Evolutionary conservation across 495 filamentous ascomycete species (phyloP).

Genomic region (Penicillium herquei): DNA sequence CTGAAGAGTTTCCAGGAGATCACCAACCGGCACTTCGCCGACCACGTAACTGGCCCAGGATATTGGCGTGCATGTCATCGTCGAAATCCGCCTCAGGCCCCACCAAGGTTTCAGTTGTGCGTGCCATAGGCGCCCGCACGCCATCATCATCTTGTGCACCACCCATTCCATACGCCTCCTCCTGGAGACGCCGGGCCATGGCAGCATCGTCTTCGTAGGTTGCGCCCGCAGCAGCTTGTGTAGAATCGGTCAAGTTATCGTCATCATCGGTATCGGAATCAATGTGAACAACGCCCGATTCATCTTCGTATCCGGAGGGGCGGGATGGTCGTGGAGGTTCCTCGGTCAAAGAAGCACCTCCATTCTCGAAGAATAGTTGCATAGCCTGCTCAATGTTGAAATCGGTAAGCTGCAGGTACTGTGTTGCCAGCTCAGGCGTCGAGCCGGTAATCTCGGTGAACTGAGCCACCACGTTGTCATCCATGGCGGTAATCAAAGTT

Average conservation of each 20-base stretch:
- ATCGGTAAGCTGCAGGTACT: slow-evolving; percentile 80
- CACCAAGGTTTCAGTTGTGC: slow-evolving; percentile 87
- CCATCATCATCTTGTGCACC: slow-evolving; percentile 31
- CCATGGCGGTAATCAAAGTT: slow-evolving; percentile 57
- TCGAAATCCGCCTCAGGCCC: slow-evolving; percentile 62
- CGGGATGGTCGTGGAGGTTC: slow-evolving; percentile 32
- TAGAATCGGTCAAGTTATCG: slow-evolving; percentile 5
- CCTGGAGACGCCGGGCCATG: slow-evolving; percentile 85
- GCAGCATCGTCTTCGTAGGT: slow-evolving; percentile 84
- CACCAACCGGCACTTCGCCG: slow-evolving; percentile 49
- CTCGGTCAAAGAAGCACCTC: slow-evolving; percentile 53
- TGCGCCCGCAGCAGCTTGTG: slow-evolving; percentile 10
- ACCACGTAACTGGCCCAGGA: slow-evolving; percentile 64
- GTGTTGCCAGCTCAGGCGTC: slow-evolving; percentile 61
- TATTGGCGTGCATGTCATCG: slow-evolving; percentile 59
- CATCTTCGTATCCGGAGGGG: slow-evolving; percentile 43
- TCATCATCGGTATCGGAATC: slow-evolving; percentile 71
- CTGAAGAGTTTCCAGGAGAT: slow-evolving; percentile 3
- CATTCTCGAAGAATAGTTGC: slow-evolving; percentile 83
- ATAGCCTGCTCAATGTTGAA: slow-evolving; percentile 81
- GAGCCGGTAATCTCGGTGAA: slow-evolving; percentile 65
- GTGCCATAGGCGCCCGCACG: slow-evolving; percentile 86
- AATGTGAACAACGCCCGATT: slow-evolving; percentile 64
- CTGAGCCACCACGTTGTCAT: slow-evolving; percentile 50
- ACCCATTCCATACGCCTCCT: slow-evolving; percentile 76